phyloP scores from a whole-genome alignment of 768 basidiomycete genomes.

The Pisolithus sp. region DNA sequence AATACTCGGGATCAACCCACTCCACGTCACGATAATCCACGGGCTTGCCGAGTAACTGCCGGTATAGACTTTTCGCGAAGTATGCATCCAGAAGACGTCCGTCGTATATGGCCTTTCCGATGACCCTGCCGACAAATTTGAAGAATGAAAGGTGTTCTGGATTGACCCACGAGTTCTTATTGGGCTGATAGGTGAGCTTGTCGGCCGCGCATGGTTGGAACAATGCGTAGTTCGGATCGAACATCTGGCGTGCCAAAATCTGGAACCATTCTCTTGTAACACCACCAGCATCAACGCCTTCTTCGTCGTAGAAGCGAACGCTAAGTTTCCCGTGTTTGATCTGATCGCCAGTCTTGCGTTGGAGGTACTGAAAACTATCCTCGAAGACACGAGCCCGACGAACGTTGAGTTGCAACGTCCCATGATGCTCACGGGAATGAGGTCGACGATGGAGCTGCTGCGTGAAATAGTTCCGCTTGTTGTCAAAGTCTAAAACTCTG shows the following conservation, averaged over 20 bases:
- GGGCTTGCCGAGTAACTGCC: slow-evolving; percentile 88
- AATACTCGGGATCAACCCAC: slow-evolving; percentile 97
- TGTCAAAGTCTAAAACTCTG: slow-evolving; percentile 96
- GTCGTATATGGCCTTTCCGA: slow-evolving; percentile 97
- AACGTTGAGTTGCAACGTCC: slow-evolving; percentile 82
- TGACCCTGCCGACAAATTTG: slow-evolving; percentile 96
- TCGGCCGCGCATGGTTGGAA: slow-evolving; percentile 98
- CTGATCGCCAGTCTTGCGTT: slow-evolving; percentile 87
- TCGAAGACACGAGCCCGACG: slow-evolving; percentile 91
- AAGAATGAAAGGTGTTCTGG: slow-evolving; percentile 96
- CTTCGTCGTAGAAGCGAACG: slow-evolving; percentile 93
- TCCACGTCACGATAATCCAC: slow-evolving; percentile 96
- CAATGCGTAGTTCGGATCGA: slow-evolving; percentile 95
- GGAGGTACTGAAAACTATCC: slow-evolving; percentile 91
- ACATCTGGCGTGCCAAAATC: slow-evolving; percentile 96
- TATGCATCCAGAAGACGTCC: slow-evolving; percentile 95
- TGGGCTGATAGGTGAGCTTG: slow-evolving; percentile 91
- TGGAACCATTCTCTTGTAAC: slow-evolving; percentile 99
- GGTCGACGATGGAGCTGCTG: slow-evolving; percentile 87
- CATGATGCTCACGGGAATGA: slow-evolving; percentile 71
- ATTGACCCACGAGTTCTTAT: slow-evolving; percentile 90
- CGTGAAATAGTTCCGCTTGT: slow-evolving; percentile 95
- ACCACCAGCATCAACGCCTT: slow-evolving; percentile 97
- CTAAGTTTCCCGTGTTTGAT: slow-evolving; percentile 98
- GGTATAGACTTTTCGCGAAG: slow-evolving; percentile 94